These are phyloP conservation scores for Penicillium sp. DNA, from an alignment of 2,329 filamentous ascomycete genomes.

Conservation along the genomic window DNA sequence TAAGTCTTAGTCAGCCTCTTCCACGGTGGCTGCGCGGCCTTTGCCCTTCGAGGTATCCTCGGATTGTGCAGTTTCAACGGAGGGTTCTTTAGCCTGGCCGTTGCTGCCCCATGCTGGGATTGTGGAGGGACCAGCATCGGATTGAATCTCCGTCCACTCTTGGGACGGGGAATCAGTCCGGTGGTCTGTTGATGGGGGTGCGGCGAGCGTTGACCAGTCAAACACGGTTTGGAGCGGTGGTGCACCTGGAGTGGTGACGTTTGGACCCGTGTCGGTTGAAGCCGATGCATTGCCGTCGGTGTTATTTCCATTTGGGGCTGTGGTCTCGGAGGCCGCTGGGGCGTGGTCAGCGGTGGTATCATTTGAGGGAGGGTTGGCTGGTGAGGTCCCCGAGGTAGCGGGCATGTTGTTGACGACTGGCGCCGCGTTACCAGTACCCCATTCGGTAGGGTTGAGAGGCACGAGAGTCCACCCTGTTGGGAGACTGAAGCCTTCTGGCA, in stretches of 20 bases:
- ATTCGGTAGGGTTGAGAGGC: constrained; percentile 26
- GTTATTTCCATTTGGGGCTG: background rate
- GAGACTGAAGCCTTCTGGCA: constrained; percentile 50
- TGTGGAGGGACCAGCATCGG: constrained; percentile 13
- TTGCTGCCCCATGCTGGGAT: constrained; percentile 15
- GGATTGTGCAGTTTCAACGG: constrained; percentile 9
- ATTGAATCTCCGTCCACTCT: constrained; percentile 29
- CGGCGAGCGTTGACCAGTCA: constrained; percentile 17
- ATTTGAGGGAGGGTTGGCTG: constrained; percentile 2
- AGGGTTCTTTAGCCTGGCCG: background rate
- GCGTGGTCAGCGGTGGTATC: background rate
- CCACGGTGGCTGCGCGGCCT: constrained; percentile 32
- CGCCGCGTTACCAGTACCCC: constrained; percentile 1
- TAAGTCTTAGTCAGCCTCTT: constrained; percentile 34
- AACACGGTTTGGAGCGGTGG: constrained; percentile 12
- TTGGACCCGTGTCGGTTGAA: background rate
- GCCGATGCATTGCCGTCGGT: background rate
- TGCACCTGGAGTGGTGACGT: background rate
- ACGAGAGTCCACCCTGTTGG: constrained; percentile 47
- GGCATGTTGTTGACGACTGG: constrained; percentile 2
- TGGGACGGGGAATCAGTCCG: constrained; percentile 27
- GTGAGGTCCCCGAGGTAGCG: background rate
- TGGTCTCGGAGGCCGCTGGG: background rate
- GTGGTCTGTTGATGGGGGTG: constrained; percentile 7
- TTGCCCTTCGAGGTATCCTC: constrained; percentile 34